phyloP scores from a whole-genome alignment of 495 filamentous ascomycete species.

The Geoglossum glabrum region DNA sequence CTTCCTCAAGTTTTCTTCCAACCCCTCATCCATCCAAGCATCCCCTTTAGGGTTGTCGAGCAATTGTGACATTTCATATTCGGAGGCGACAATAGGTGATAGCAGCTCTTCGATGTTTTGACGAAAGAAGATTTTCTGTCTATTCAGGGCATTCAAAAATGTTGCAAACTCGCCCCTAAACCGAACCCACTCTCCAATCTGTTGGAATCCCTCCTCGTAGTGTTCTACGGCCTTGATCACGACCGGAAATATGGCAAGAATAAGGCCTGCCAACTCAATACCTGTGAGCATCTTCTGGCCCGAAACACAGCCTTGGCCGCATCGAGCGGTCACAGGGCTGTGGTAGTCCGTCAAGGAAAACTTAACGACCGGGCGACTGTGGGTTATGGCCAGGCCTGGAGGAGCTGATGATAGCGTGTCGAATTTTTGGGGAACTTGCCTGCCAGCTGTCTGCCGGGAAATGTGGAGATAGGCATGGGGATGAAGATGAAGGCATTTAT shows the following conservation, averaged over 20 bases:
- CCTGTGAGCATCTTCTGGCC: constrained; percentile 4
- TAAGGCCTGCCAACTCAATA: constrained; percentile 18
- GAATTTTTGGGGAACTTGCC: no score
- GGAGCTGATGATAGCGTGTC: no score
- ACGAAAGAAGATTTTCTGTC: constrained; percentile 9
- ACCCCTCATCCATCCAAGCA: neutral
- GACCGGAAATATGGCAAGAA: constrained; percentile 19
- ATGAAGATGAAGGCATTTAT: no score
- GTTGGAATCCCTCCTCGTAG: constrained; percentile 15
- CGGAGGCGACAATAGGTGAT: neutral
- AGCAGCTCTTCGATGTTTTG: constrained; percentile 10
- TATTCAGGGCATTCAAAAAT: constrained; percentile 11
- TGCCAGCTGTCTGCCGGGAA: no score
- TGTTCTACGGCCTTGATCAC: constrained; percentile 15
- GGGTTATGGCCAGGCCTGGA: no score
- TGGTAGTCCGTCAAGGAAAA: neutral
- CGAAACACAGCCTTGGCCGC: neutral
- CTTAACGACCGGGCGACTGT: no score
- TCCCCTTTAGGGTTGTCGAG: neutral
- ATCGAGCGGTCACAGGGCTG: neutral
- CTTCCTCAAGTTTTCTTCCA: neutral
- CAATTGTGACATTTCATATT: neutral
- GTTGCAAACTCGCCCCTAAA: constrained; percentile 10
- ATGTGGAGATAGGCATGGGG: no score
- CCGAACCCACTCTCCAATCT: constrained; percentile 11